Conservation (phyloP, 2,329 filamentous ascomycete species). For the Beauveria caledonica region DNA sequence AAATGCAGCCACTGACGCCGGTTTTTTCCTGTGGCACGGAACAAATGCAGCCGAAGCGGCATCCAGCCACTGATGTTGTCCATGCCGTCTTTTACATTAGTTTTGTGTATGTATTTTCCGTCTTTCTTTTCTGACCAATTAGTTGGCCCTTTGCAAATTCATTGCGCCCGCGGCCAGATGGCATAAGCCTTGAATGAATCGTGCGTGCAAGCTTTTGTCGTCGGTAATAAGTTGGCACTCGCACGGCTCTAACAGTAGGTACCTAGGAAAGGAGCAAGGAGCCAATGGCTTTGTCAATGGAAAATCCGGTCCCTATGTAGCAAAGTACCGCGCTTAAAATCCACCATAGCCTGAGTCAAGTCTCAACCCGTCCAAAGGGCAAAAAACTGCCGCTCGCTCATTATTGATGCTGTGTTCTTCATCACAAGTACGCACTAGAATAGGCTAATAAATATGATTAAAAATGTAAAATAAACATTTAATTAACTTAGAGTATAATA, state of each 20-base stretch:
- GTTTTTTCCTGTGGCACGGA: neutral
- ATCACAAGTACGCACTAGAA: too few relatives aligned
- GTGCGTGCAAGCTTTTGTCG: neutral
- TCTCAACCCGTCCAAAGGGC: neutral
- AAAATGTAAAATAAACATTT: too few relatives aligned
- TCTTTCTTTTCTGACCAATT: neutral
- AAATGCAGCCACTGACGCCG: constrained; percentile 3
- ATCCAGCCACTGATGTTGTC: neutral
- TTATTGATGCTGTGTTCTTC: too few relatives aligned
- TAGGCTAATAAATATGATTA: too few relatives aligned
- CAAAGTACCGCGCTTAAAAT: neutral
- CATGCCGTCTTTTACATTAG: too few relatives aligned
- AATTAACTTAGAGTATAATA: too few relatives aligned
- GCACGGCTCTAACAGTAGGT: too few relatives aligned
- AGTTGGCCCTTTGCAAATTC: neutral
- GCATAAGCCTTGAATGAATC: neutral
- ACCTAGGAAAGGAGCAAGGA: too few relatives aligned
- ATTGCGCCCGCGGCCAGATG: neutral
- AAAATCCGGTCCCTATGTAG: neutral
- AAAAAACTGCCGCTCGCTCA: too few relatives aligned
- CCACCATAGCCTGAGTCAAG: constrained; percentile 2
- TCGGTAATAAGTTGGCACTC: too few relatives aligned
- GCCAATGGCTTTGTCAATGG: neutral
- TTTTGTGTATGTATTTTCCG: neutral
- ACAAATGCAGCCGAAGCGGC: neutral